Base-by-base conservation (phyloP, 352 stramenopile species). In the Peronosclerospora sorghi region DNA sequence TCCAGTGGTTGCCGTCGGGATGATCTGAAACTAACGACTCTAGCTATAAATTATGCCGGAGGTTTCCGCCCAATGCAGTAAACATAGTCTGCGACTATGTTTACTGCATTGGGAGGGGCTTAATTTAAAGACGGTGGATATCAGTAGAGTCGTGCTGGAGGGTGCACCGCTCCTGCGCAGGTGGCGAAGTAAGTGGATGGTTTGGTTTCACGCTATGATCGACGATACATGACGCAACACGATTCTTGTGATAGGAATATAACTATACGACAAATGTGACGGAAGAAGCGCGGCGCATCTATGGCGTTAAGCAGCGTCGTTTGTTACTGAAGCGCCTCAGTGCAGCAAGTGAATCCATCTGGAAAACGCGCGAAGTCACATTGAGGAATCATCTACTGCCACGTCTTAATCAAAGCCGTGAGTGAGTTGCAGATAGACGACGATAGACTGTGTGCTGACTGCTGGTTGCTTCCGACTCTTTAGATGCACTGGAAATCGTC, bases 101-200 rank as follows among this genome's bases (percentile, higher is more conserved):
- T n/a, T n/a, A n/a, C n/a, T n/a, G n/a, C n/a, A n/a, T n/a, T n/a
- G n/a, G n/a, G n/a, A n/a, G 5, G 63, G 54, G 28, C 57, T 85
- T 8, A 82, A 70, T 37, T 62, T 78, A 24, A 52, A 69, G 32
- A 77, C 59, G 0, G 74, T 92, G 17, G 50, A 85, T 35, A 57
- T 92, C 10, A 32, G 49, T 0, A 53, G 54, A 1, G 73, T 92
- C 35, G 62, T 92, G 32, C 43, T 41, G 1, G 57, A 86, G 13
- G 80, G 74, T 4, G 71, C 74, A 9, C 75, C 80, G 18, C 32
- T 92, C 26, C 35, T 92, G 21, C 68, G 76, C 7, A 89, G 80
- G 80, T 17, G 80, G 80, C 19, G 73, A 92, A 53, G 73, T 83
- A n/a, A 13, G 57, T 59, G 7, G 1, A 9, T 12, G 19, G 7